Conservation (phyloP, 352 stramenopile genomes). For the Pythium utonaiense region DNA sequence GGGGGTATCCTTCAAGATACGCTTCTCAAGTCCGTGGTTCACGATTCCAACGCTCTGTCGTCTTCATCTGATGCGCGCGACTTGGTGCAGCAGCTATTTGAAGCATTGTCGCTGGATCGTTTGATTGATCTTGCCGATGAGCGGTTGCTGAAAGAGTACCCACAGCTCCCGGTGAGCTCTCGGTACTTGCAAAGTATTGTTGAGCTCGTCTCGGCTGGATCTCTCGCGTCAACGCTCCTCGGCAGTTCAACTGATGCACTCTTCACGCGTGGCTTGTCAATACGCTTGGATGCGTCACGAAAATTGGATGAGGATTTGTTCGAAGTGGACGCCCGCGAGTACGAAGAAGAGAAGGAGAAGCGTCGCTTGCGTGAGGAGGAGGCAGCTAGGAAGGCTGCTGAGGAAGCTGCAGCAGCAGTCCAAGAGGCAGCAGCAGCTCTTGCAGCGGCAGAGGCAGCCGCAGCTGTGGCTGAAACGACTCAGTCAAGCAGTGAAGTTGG, state of each 20-base stretch:
- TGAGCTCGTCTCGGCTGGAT: slow-evolving; percentile 74
- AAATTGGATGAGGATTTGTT: slow-evolving; percentile 64
- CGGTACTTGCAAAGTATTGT: slow-evolving; percentile 84
- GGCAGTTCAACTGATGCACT: slow-evolving; percentile 43
- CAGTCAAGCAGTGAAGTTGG: neutral
- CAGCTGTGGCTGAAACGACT: neutral
- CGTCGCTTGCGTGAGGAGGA: slow-evolving; percentile 39
- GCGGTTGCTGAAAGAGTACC: slow-evolving; percentile 70
- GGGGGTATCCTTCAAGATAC: slow-evolving; percentile 77
- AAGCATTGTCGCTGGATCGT: slow-evolving; percentile 60
- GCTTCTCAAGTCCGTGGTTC: slow-evolving; percentile 35
- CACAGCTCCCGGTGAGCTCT: slow-evolving; percentile 72
- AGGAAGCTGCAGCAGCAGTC: slow-evolving; percentile 29
- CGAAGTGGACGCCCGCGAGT: slow-evolving; percentile 63
- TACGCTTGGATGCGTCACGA: slow-evolving; percentile 48
- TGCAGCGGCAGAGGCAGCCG: neutral
- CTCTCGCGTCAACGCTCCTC: slow-evolving; percentile 54
- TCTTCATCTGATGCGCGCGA: slow-evolving; percentile 4
- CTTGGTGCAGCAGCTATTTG: slow-evolving; percentile 29
- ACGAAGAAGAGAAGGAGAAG: slow-evolving; percentile 53
- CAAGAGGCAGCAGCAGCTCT: slow-evolving; percentile 2
- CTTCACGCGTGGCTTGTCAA: slow-evolving; percentile 40
- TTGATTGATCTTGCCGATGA: slow-evolving; percentile 70
- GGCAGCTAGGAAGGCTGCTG: slow-evolving; percentile 43
- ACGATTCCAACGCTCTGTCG: neutral